Evolutionary conservation across 345 rosid genomes (phyloP).

Genomic region (Salix caprea): DNA sequence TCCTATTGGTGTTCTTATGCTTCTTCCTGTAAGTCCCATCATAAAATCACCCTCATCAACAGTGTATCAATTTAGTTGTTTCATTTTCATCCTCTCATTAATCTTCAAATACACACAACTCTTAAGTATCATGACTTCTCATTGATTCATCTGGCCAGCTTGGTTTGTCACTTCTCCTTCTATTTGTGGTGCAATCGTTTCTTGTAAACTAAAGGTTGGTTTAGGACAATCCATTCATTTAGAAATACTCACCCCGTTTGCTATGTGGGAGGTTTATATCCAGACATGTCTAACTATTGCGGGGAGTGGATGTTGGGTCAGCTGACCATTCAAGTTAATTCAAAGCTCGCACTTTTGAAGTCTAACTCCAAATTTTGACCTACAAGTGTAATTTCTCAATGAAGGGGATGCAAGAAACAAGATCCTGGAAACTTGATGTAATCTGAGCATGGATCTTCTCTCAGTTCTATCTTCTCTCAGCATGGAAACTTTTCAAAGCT

Average conservation of each 20-base stretch:
- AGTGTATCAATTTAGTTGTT: neutral
- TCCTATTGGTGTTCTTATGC: slow-evolving; percentile 90
- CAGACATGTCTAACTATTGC: neutral
- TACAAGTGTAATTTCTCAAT: neutral
- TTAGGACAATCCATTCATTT: neutral
- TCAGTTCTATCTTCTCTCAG: neutral
- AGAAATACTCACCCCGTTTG: neutral
- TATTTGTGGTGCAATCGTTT: neutral
- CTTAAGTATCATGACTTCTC: neutral
- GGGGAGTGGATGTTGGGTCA: neutral
- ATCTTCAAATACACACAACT: neutral
- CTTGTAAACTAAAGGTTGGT: neutral
- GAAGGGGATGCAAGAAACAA: neutral
- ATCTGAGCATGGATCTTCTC: neutral
- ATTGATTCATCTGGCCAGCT: neutral
- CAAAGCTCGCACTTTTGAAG: neutral
- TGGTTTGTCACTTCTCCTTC: neutral
- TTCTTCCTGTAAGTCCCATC: slow-evolving; percentile 78
- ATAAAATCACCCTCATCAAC: neutral
- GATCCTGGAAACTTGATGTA: neutral
- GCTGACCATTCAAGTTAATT: neutral
- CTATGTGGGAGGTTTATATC: neutral
- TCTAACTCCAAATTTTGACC: neutral
- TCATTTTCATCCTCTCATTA: neutral
- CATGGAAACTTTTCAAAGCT: neutral